These are phyloP conservation scores for Arthrinium phaeospermum DNA, from an alignment of 2,329 filamentous ascomycete species.

Conservation along the genomic window DNA sequence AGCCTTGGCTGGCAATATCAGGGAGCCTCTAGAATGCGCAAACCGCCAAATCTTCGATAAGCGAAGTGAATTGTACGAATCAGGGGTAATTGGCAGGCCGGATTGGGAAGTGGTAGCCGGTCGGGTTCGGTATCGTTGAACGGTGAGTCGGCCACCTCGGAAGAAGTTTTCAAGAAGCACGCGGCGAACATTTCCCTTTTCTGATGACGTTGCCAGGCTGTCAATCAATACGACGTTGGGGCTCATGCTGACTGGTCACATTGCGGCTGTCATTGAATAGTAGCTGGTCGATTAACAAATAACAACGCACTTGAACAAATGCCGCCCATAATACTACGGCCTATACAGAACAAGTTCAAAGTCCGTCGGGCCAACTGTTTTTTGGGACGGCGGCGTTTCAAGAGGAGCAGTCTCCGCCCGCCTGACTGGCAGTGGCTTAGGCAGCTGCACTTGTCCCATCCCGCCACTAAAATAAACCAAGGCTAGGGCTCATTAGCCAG, in stretches of 20 bases:
- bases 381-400: not conserved
- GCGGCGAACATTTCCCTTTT: not conserved
- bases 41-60: not conserved
- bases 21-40: not conserved
- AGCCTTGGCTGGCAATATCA: not conserved
- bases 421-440: not conserved
- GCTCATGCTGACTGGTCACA: not conserved
- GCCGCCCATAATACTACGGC: not conserved
- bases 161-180: not conserved
- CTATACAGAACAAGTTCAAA: not conserved
- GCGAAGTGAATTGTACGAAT: not conserved
- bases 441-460: not conserved
- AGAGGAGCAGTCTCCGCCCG: not conserved
- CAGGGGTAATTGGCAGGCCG: not conserved
- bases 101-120: constrained; percentile 1
- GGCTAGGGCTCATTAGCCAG: not conserved
- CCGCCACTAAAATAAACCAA: not conserved
- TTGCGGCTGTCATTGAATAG: not conserved
- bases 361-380: constrained; percentile 5
- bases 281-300: not conserved
- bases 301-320: not conserved
- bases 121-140: not conserved
- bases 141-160: constrained; percentile 1
- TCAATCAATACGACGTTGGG: not conserved
- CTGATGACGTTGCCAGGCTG: not conserved